A percentile compares a stretch with the other conserved stretches of the same genome.
phyloP scores from a whole-genome alignment of 2,329 filamentous ascomycete species.

The Phyllosticta paracitricarpa region DNA sequence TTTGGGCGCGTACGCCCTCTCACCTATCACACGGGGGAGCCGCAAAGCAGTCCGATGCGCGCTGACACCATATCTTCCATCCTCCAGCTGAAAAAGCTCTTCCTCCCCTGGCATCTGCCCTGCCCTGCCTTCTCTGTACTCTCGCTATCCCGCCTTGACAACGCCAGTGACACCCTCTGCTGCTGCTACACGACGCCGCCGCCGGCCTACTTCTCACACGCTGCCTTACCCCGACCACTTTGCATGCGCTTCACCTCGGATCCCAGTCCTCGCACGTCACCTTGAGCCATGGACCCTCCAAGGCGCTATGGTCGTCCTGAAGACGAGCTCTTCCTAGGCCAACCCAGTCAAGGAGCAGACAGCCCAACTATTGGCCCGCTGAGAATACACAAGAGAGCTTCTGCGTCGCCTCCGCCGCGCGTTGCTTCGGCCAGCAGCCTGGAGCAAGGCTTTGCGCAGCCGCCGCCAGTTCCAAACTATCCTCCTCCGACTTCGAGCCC shows the following conservation, averaged over 20 bases:
- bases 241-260: background rate
- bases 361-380: conserved; percentile 76
- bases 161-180: background rate
- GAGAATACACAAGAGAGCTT: conserved; percentile 70
- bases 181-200: background rate
- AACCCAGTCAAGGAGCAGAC: conserved; percentile 38
- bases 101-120: background rate
- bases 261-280: background rate
- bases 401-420: conserved; percentile 41
- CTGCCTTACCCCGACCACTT: background rate
- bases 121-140: background rate
- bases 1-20: background rate
- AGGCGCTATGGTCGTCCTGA: conserved; percentile 57
- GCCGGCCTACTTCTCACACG: conserved; percentile 3
- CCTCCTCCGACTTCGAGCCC: conserved; percentile 46
- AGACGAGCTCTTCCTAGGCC: conserved; percentile 70
- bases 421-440: conserved; percentile 57
- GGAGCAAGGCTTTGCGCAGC: conserved; percentile 20
- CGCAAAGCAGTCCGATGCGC: background rate
- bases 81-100: background rate
- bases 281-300: conserved; percentile 31
- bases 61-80: background rate
- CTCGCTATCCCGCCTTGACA: background rate
- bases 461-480: conserved; percentile 50
- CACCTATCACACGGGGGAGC: background rate